Conservation (phyloP, 495 filamentous ascomycete species). For the Trichocladium antarcticum region DNA sequence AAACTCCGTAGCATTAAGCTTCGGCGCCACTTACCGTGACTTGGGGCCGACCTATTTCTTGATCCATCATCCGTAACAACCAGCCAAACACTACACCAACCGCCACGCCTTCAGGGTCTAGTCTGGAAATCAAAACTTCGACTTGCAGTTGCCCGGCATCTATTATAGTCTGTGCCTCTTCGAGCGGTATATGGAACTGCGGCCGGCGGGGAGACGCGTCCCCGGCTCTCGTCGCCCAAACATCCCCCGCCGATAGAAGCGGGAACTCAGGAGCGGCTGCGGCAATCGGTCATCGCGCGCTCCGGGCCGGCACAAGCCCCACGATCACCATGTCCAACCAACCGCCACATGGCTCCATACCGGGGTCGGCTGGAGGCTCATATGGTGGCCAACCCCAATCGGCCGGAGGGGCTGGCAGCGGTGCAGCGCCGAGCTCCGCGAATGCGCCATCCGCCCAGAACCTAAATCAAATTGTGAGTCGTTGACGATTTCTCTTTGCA, state of each 20-base stretch:
- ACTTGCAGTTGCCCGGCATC: not conserved
- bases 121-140: too few relatives aligned
- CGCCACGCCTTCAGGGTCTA: not conserved
- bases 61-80: not conserved
- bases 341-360: slow-evolving; percentile 6
- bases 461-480: slow-evolving; percentile 77
- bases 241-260: not conserved
- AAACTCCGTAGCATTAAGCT: not conserved
- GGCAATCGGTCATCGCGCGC: not conserved
- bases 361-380: slow-evolving; percentile 10
- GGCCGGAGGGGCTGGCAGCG: slow-evolving; percentile 15
- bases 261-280: not conserved
- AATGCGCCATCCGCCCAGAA: slow-evolving; percentile 66
- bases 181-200: not conserved
- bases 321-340: slow-evolving; percentile 16
- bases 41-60: not conserved
- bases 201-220: not conserved
- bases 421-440: slow-evolving; percentile 26
- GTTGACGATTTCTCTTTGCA: slow-evolving; percentile 5
- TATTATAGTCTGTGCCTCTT: not conserved
- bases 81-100: not conserved
- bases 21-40: not conserved
- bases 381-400: slow-evolving; percentile 21
- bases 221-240: not conserved
- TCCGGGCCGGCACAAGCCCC: too few relatives aligned